Conservation (phyloP, 164 flowering plant genomes). For the Vitis rupestris region DNA sequence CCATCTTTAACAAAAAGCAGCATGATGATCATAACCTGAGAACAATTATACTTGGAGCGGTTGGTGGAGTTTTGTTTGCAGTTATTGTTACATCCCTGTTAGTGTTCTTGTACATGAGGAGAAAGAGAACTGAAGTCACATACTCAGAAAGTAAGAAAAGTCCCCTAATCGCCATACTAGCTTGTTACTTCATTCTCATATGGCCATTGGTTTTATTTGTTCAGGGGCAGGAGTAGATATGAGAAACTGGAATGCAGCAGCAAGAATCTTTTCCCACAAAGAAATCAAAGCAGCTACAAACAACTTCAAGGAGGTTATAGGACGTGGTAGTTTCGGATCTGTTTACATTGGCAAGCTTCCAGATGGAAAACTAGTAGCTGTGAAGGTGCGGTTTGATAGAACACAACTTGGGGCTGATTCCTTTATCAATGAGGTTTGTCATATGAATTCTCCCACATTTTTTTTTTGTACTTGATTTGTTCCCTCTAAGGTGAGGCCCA, state of each 20-base stretch:
- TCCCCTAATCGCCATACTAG: background rate
- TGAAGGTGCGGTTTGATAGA: slow-evolving; percentile 77
- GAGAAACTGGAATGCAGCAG: slow-evolving; percentile 61
- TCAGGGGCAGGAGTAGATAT: slow-evolving; percentile 41
- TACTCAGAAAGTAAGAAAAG: slow-evolving; percentile 36
- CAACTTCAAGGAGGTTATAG: slow-evolving; percentile 77
- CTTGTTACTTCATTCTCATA: background rate
- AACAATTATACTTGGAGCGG: slow-evolving; percentile 44
- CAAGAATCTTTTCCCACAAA: slow-evolving; percentile 63
- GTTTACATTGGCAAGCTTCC: slow-evolving; percentile 79
- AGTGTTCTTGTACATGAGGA: slow-evolving; percentile 40
- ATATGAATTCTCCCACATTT: no score
- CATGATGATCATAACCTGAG: slow-evolving; percentile 26
- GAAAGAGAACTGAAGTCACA: slow-evolving; percentile 28
- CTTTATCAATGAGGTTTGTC: slow-evolving; percentile 75
- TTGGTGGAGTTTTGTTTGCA: slow-evolving; percentile 44
- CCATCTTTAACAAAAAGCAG: slow-evolving; percentile 42
- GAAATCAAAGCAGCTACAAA: slow-evolving; percentile 77
- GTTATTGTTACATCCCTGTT: slow-evolving; percentile 31
- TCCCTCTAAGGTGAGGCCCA: no score
- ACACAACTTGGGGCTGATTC: slow-evolving; percentile 81
- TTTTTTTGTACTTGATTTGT: no score
- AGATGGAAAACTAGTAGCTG: slow-evolving; percentile 76
- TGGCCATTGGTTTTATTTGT: background rate
- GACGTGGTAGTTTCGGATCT: slow-evolving; percentile 88